Conservation (phyloP, 441 rosid genomes). For the Populus tomentosa region DNA sequence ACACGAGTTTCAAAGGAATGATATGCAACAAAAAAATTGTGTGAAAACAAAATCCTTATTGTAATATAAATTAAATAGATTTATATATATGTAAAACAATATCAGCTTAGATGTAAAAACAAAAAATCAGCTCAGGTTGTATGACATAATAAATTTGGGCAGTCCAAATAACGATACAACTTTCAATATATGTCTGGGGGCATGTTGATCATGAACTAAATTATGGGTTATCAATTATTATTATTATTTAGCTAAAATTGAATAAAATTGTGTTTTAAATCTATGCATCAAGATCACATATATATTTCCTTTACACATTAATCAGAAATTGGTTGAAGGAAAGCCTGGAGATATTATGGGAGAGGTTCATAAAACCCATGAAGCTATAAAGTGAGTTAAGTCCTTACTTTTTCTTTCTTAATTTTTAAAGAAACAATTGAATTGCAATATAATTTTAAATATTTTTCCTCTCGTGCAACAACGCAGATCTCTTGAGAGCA, state of each 20-base stretch:
- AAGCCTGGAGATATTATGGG: conserved; percentile 21
- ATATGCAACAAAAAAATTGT: not conserved
- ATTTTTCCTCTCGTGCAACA: not conserved
- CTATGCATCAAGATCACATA: not conserved
- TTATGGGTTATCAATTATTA: not conserved
- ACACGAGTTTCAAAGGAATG: not conserved
- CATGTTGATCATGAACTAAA: not conserved
- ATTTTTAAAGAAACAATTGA: too few species aligned
- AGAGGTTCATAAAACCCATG: conserved; percentile 51
- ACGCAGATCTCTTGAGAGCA: conserved; percentile 60
- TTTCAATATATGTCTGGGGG: not conserved
- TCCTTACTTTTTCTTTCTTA: too few species aligned
- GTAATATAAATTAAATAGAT: too few species aligned
- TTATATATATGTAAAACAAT: too few species aligned
- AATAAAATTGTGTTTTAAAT: not conserved
- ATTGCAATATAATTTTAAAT: not conserved
- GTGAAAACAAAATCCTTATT: not conserved
- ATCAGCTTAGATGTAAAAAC: too few species aligned
- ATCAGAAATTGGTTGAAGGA: conserved; percentile 57
- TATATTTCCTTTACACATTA: not conserved
- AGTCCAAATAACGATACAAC: too few species aligned
- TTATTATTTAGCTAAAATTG: not conserved
- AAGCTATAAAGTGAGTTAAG: conserved; percentile 58
- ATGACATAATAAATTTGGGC: too few species aligned
- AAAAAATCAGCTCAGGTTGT: too few species aligned